Evolutionary conservation across 148 eudicot genomes (phyloP).

Genomic region (Rhododendron griersonianum): DNA sequence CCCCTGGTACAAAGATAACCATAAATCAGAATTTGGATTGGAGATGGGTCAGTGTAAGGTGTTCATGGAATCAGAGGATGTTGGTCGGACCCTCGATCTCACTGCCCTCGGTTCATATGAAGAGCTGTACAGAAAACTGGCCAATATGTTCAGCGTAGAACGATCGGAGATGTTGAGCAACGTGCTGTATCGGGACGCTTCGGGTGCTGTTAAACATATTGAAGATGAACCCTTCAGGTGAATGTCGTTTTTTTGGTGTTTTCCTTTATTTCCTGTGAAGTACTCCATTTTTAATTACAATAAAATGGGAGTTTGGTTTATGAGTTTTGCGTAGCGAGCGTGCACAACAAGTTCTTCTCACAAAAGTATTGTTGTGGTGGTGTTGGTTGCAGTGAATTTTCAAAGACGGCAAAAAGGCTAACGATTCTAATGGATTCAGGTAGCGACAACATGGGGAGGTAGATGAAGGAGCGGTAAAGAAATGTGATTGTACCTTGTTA

Average conservation of each 20-base stretch:
- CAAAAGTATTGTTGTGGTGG: neutral
- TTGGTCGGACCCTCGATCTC: slow-evolving; percentile 45
- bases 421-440: slow-evolving; percentile 35
- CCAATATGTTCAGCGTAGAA: slow-evolving; percentile 39
- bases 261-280: neutral
- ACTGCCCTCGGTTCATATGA: slow-evolving; percentile 50
- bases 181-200: slow-evolving; percentile 37
- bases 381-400: slow-evolving; percentile 35
- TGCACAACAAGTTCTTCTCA: neutral
- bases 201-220: slow-evolving; percentile 24
- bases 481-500: neutral
- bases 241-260: neutral
- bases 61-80: slow-evolving; percentile 44
- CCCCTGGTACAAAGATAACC: slow-evolving; percentile 25
- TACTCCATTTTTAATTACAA: neutral
- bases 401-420: slow-evolving; percentile 36
- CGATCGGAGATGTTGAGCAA: slow-evolving; percentile 48
- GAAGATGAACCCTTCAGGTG: slow-evolving; percentile 44
- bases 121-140: slow-evolving; percentile 52
- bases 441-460: slow-evolving; percentile 29
- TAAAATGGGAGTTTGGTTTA: neutral
- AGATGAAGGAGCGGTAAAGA: neutral
- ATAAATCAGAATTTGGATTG: slow-evolving; percentile 29
- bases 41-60: slow-evolving; percentile 43
- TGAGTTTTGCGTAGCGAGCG: neutral